phyloP scores from a whole-genome alignment of 2,329 filamentous ascomycete species.

The Sporothrix curviconia region DNA sequence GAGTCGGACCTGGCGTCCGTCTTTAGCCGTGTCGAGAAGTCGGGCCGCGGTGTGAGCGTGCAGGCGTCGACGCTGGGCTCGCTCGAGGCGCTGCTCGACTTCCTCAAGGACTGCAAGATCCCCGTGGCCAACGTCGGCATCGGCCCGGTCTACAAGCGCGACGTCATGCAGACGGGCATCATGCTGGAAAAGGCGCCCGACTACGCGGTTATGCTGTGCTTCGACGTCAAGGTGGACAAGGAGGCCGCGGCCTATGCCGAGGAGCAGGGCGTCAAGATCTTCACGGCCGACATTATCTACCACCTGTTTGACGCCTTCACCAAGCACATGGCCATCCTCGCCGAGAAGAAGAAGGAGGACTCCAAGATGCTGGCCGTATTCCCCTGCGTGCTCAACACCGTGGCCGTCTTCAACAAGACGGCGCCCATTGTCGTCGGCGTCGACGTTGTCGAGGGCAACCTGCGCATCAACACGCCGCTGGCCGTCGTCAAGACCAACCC shows the following conservation, averaged over 20 bases:
- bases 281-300: conserved; percentile 98
- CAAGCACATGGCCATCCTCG: conserved; percentile 81
- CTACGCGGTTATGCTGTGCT: conserved; percentile 98
- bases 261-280: conserved; percentile 92
- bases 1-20: conserved; percentile 89
- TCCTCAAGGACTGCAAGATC: conserved; percentile 93
- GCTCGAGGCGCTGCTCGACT: conserved; percentile 90
- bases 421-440: conserved; percentile 91
- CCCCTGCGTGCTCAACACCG: conserved; percentile 80
- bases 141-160: conserved; percentile 94
- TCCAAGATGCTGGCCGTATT: conserved; percentile 94
- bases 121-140: conserved; percentile 96
- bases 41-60: conserved; percentile 89
- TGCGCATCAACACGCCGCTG: conserved; percentile 83
- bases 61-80: conserved; percentile 97
- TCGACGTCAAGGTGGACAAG: conserved; percentile 99
- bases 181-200: conserved; percentile 96
- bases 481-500: conserved; percentile 78
- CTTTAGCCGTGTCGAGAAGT: conserved; percentile 84
- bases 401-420: conserved; percentile 98
- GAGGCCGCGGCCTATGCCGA: conserved; percentile 88
- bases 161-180: conserved; percentile 89
- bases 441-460: conserved; percentile 84
- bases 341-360: conserved; percentile 92
- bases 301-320: conserved; percentile 97